phyloP scores from a whole-genome alignment of 345 rosid species.

The Dipteronia dyeriana region DNA sequence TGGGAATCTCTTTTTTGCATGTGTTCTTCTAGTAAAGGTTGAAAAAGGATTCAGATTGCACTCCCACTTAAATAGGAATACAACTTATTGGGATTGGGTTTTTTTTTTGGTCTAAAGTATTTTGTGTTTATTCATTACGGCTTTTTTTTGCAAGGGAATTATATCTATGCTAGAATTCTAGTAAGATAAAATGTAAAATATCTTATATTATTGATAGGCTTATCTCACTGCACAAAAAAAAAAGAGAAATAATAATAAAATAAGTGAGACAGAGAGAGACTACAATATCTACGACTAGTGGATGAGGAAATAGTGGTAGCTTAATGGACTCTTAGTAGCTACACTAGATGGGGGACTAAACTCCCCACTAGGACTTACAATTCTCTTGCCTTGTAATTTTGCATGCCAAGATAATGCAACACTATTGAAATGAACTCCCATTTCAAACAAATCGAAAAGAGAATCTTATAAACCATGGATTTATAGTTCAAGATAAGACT shows the following conservation, averaged over 20 bases:
- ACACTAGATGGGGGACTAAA: not conserved
- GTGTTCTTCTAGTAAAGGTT: not conserved
- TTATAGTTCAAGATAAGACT: not conserved
- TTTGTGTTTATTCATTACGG: too few species aligned
- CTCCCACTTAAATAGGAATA: not conserved
- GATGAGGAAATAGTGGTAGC: not conserved
- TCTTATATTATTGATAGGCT: not conserved
- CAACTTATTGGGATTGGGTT: not conserved
- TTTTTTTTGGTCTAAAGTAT: too few species aligned
- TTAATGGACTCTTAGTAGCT: not conserved
- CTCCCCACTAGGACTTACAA: not conserved
- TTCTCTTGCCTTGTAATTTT: not conserved
- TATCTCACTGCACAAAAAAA: not conserved
- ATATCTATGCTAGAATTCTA: constrained; percentile 7
- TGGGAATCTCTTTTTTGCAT: not conserved
- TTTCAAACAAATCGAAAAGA: not conserved
- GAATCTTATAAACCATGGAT: not conserved
- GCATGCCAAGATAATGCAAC: not conserved
- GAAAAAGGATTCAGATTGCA: constrained; percentile 1
- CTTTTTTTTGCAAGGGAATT: not conserved
- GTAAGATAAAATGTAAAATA: not conserved
- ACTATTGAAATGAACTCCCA: not conserved
- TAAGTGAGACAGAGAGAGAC: not conserved
- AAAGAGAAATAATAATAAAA: too few species aligned
- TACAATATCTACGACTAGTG: not conserved